A percentile compares a stretch with the other conserved stretches of the same genome.
phyloP scores from a whole-genome alignment of 2,329 filamentous ascomycete genomes.

The Orbilia ellipsospora region DNA sequence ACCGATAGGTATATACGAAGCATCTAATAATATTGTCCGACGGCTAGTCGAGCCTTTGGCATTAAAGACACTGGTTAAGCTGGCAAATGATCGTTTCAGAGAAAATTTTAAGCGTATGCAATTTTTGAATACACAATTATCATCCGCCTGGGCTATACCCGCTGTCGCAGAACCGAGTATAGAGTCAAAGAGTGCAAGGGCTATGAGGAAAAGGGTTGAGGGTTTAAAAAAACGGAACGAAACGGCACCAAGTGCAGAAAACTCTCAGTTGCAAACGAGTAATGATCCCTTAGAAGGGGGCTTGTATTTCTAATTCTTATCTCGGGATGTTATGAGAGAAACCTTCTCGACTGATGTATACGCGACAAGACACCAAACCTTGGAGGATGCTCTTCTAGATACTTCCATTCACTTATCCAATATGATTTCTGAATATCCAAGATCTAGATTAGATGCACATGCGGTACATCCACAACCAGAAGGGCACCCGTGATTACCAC shows the following conservation, averaged over 20 bases:
- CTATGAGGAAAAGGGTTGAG: slow-evolving; percentile 24
- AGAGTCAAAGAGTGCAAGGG: slow-evolving; percentile 30
- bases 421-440: slow-evolving; percentile 33
- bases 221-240: slow-evolving; percentile 28
- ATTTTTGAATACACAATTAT: slow-evolving; percentile 66
- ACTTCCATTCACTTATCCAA: slow-evolving; percentile 1
- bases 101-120: slow-evolving; percentile 76
- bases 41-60: slow-evolving; percentile 67
- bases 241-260: not conserved
- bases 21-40: slow-evolving; percentile 59
- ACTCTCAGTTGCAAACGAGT: not conserved
- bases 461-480: slow-evolving; percentile 48
- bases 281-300: slow-evolving; percentile 31
- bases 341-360: not conserved
- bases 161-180: not conserved
- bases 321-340: not conserved
- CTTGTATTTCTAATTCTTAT: slow-evolving; percentile 30
- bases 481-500: slow-evolving; percentile 38
- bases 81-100: slow-evolving; percentile 79
- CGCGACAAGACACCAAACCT: too few relatives aligned
- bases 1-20: slow-evolving; percentile 72
- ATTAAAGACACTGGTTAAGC: slow-evolving; percentile 72
- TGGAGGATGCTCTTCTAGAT: too few relatives aligned
- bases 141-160: not conserved
- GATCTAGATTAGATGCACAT: slow-evolving; percentile 31